Evolutionary conservation across 768 basidiomycete species (phyloP).

Genomic region (Boletus rex-veris): DNA sequence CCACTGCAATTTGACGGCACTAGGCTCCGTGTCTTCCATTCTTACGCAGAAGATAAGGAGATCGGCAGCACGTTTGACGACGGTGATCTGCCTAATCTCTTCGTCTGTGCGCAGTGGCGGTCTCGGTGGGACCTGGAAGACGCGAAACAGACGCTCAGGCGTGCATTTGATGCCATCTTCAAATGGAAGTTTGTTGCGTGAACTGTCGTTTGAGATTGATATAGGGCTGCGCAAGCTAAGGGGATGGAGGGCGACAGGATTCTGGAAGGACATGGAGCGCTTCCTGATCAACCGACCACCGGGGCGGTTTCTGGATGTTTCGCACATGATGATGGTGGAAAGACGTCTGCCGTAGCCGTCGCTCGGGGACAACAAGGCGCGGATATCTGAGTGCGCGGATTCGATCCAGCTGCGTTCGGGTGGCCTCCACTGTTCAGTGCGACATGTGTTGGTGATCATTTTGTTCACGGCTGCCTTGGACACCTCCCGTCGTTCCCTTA

Average conservation of each 20-base stretch:
- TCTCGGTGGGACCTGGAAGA: slow-evolving; percentile 21
- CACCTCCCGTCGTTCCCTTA: slow-evolving; percentile 19
- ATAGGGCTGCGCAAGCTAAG: slow-evolving; percentile 24
- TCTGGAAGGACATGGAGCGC: slow-evolving; percentile 24
- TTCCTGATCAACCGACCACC: slow-evolving; percentile 1
- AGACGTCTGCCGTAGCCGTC: background rate
- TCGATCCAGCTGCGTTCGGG: slow-evolving; percentile 26
- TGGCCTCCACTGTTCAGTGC: slow-evolving; percentile 27
- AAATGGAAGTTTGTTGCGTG: slow-evolving; percentile 21
- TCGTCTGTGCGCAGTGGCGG: background rate
- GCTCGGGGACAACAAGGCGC: slow-evolving; percentile 21
- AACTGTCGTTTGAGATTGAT: slow-evolving; percentile 14
- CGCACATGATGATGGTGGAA: slow-evolving; percentile 26
- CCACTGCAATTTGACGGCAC: slow-evolving; percentile 21
- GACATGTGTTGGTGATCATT: slow-evolving; percentile 21
- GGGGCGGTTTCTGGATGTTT: slow-evolving; percentile 4
- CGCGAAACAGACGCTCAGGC: slow-evolving; percentile 12
- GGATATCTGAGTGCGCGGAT: slow-evolving; percentile 25
- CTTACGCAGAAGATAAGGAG: slow-evolving; percentile 26
- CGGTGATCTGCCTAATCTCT: slow-evolving; percentile 1
- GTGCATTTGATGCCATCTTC: slow-evolving; percentile 8
- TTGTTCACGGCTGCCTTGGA: slow-evolving; percentile 22
- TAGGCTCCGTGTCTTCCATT: background rate
- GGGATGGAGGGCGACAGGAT: slow-evolving; percentile 14
- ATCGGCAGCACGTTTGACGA: slow-evolving; percentile 22